A percentile compares a stretch with the other conserved stretches of the same genome.
Conservation (phyloP, 1,139 yeast genomes). For the Yamadazyma sp. region DNA sequence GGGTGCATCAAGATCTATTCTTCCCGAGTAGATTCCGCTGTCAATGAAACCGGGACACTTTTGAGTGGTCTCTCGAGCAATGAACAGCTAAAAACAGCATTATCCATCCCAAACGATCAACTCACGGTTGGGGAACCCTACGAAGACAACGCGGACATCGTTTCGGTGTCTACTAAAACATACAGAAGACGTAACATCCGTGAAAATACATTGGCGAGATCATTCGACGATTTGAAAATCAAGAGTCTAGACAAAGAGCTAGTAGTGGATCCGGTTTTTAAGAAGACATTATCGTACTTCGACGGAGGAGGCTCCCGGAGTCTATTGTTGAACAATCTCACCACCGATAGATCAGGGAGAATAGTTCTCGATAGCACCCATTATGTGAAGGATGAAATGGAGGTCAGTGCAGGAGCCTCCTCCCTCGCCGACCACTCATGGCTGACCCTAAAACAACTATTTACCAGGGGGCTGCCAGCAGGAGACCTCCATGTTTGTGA, state of each 20-base stretch:
- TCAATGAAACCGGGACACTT: slow-evolving; percentile 83
- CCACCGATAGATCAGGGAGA: slow-evolving; percentile 55
- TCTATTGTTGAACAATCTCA: slow-evolving; percentile 68
- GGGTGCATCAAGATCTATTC: slow-evolving; percentile 44
- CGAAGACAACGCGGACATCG: no score
- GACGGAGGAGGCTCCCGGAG: slow-evolving; percentile 96
- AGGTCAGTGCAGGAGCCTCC: background rate
- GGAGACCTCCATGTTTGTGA: slow-evolving; percentile 56
- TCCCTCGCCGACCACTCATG: slow-evolving; percentile 12
- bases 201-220: slow-evolving; percentile 45
- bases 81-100: slow-evolving; percentile 11
- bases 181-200: slow-evolving; percentile 36
- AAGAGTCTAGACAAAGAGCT: slow-evolving; percentile 76
- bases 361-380: slow-evolving; percentile 54
- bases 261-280: slow-evolving; percentile 83
- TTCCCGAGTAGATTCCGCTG: slow-evolving; percentile 83
- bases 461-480: slow-evolving; percentile 30
- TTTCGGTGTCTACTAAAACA: slow-evolving; percentile 3
- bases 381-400: slow-evolving; percentile 7
- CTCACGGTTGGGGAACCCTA: slow-evolving; percentile 15
- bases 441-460: slow-evolving; percentile 19
- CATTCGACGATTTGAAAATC: slow-evolving; percentile 60
- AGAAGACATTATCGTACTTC: slow-evolving; percentile 85
- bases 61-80: slow-evolving; percentile 65
- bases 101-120: slow-evolving; percentile 14